Percentiles rank a stretch among this genome's conserved stretches.
Conservation (phyloP, 306 rosid species). For the Inga laurina region DNA sequence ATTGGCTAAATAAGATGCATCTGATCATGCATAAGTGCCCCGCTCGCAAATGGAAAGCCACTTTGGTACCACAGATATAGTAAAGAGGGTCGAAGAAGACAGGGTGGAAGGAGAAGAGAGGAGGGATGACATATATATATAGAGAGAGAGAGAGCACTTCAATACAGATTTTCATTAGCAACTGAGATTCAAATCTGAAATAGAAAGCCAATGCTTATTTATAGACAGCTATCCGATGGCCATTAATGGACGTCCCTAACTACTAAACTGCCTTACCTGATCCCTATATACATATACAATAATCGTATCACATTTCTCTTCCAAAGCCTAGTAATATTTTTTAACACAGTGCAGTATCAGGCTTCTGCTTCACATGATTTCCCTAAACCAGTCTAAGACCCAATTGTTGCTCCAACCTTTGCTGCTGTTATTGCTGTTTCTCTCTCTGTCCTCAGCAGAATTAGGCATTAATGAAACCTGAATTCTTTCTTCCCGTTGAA, state of each 20-base stretch:
- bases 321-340: background rate
- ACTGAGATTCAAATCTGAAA: background rate
- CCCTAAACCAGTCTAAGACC: background rate
- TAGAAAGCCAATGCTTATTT: background rate
- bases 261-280: background rate
- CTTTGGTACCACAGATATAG: background rate
- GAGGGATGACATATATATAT: background rate
- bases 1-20: constrained; percentile 2
- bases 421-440: background rate
- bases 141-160: background rate
- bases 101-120: background rate
- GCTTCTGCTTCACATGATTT: background rate
- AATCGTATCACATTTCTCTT: background rate
- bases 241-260: background rate
- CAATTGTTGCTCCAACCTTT: background rate
- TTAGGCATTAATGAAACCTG: background rate
- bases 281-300: background rate
- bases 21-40: background rate
- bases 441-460: background rate
- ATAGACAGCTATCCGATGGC: background rate
- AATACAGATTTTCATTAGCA: background rate
- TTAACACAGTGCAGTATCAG: background rate
- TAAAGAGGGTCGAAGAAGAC: background rate
- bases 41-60: background rate
- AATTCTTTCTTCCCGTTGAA: background rate